Evolutionary conservation across 768 basidiomycete species (phyloP), one percentile per base, ranked within the genome.

Genomic region (Auricularia sp.): DNA sequence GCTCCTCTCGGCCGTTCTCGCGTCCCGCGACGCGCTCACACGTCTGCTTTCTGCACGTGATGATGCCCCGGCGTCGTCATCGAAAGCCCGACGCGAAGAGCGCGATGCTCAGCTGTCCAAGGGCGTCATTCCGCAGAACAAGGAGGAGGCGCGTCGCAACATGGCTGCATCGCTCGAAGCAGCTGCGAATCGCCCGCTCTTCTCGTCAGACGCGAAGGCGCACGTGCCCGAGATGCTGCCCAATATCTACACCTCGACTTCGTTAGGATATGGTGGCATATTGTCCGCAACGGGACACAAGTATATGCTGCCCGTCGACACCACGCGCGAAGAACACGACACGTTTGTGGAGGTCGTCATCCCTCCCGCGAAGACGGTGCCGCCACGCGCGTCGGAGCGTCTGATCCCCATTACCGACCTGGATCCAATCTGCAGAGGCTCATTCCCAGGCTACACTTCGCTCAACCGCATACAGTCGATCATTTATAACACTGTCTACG

Each of bases 401-500:
- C 82, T 90, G 2, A 81, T 97, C 42, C 75, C 79, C 3, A 80
- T 98, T 14, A 69, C 78, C 7, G 88, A 93, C 65, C 81, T 98
- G 3, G 92, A 95, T 61, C 79, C 81, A 18, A 75, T 98, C 7
- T 86, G 88, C 0, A 81, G 78, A 71, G 90, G 90, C 5, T 95
- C 90, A 37, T 98, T 98, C 76, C 83, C 90, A 10, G 90, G 90
- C 35, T 99, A 98, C 71, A 77, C 81, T 37, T 81, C 87, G 10
- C 79, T 99, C 68, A 99, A 99, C 73, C 83, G 97, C 68, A 89
- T 99, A 65, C 97, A 99, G 73, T 95, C 93, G 1, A 93, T 98
- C 66, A 88, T 98, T 21, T 98, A 89, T 76, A 88, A 90, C 0
- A 92, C 91, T 2, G 97, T 95, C 1, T 98, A 96, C 75, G 79